phyloP scores from a whole-genome alignment of 2,329 filamentous ascomycete species.

The Epicoccum sorghinum region DNA sequence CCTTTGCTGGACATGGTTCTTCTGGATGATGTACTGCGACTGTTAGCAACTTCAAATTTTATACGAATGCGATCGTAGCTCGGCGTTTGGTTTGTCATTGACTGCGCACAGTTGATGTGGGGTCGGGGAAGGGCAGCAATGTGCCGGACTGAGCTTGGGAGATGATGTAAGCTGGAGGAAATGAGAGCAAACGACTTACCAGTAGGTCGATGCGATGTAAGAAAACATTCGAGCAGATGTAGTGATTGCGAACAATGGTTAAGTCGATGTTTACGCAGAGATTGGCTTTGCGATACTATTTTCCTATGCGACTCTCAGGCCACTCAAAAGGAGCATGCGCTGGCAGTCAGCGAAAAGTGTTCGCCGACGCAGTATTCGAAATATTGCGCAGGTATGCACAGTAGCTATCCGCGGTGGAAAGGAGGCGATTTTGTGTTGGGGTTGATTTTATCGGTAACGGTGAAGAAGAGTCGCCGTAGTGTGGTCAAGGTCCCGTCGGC shows the following conservation, averaged over 20 bases:
- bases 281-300: background rate
- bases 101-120: conserved; percentile 6
- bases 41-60: background rate
- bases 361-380: background rate
- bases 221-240: background rate
- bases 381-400: background rate
- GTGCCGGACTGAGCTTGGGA: background rate
- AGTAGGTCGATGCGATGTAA: background rate
- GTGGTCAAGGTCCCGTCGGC: conserved; percentile 5
- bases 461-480: conserved; percentile 10
- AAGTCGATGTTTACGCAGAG: background rate
- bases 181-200: background rate
- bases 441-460: conserved; percentile 6
- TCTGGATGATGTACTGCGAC: background rate
- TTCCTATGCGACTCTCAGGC: conserved; percentile 7
- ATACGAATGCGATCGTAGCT: conserved; percentile 12
- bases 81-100: background rate
- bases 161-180: background rate
- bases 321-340: conserved; percentile 4
- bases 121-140: conserved; percentile 8
- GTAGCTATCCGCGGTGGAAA: conserved; percentile 1
- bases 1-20: background rate
- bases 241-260: background rate
- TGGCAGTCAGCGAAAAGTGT: background rate
- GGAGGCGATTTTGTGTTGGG: background rate